Evolutionary conservation across 352 stramenopile species (phyloP).

Genomic region (Phytophthora litchii): DNA sequence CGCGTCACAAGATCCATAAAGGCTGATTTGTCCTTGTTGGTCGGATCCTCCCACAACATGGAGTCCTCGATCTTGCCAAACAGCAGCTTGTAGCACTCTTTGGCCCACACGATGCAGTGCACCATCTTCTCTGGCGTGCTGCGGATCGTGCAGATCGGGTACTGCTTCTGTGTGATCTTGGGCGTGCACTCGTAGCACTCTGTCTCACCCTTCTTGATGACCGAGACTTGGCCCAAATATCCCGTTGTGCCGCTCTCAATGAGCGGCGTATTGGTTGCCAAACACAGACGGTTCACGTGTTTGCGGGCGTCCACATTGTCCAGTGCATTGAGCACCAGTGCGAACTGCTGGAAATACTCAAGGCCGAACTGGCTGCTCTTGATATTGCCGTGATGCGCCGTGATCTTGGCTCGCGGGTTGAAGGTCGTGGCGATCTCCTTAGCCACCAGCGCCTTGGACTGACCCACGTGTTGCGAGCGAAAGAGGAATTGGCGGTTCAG

Average conservation of each 20-base stretch:
- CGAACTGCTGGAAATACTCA: conserved; percentile 96
- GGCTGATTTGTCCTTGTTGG: conserved; percentile 81
- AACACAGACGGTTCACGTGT: conserved; percentile 98
- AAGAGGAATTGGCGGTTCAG: conserved; percentile 99
- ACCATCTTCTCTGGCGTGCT: conserved; percentile 99
- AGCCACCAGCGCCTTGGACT: conserved; percentile 94
- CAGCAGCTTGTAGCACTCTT: conserved; percentile 90
- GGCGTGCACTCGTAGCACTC: conserved; percentile 99
- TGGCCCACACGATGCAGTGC: conserved; percentile 99
- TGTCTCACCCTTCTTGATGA: conserved; percentile 97
- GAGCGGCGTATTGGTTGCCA: conserved; percentile 85
- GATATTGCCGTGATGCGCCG: conserved; percentile 98
- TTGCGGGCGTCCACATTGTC: conserved; percentile 99
- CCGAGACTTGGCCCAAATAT: conserved; percentile 97
- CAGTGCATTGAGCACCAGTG: conserved; percentile 98
- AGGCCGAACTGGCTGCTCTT: conserved; percentile 92
- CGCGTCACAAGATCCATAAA: conserved; percentile 83
- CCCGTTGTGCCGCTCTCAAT: conserved; percentile 99
- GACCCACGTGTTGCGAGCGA: conserved; percentile 96
- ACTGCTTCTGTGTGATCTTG: conserved; percentile 96
- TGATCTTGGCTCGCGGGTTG: conserved; percentile 90
- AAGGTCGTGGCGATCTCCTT: conserved; percentile 83
- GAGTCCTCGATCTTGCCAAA: conserved; percentile 87
- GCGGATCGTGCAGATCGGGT: conserved; percentile 99
- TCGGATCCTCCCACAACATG: conserved; percentile 95